These are phyloP conservation scores for Cryptococcus sp. DNA, from an alignment of 1,284 basidiomycete species.

Conservation along the genomic window DNA sequence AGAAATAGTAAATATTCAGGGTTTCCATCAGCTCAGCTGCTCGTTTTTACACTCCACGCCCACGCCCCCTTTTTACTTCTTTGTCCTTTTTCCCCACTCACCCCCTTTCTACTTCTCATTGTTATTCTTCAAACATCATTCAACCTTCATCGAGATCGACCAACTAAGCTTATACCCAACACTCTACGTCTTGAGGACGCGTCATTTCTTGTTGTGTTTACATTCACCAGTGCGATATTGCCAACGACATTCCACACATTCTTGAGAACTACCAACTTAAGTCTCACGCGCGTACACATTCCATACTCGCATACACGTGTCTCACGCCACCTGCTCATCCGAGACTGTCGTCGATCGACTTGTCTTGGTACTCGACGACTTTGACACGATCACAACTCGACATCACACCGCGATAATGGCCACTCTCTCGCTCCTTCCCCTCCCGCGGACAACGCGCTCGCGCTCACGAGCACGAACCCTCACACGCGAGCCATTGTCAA, in stretches of 20 bases:
- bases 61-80: not conserved
- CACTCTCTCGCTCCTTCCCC: not conserved
- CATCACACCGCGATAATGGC: not conserved
- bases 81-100: not conserved
- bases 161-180: not conserved
- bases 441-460: not conserved
- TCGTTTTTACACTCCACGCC: not conserved
- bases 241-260: too few relatives aligned
- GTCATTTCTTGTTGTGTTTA: too few relatives aligned
- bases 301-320: not conserved
- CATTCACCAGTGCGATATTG: too few relatives aligned
- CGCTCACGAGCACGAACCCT: not conserved
- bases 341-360: not conserved
- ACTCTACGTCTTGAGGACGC: too few relatives aligned
- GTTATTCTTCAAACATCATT: not conserved
- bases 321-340: not conserved
- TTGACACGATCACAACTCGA: not conserved
- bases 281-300: too few relatives aligned
- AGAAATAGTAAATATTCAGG: too few relatives aligned
- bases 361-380: not conserved
- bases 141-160: not conserved
- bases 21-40: too few relatives aligned
- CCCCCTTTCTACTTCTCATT: not conserved
- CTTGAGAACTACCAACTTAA: too few relatives aligned
- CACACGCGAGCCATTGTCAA: conserved; percentile 14